Base-by-base conservation (phyloP, 805 yeast species). In the Teunomyces lycoperdinae region DNA sequence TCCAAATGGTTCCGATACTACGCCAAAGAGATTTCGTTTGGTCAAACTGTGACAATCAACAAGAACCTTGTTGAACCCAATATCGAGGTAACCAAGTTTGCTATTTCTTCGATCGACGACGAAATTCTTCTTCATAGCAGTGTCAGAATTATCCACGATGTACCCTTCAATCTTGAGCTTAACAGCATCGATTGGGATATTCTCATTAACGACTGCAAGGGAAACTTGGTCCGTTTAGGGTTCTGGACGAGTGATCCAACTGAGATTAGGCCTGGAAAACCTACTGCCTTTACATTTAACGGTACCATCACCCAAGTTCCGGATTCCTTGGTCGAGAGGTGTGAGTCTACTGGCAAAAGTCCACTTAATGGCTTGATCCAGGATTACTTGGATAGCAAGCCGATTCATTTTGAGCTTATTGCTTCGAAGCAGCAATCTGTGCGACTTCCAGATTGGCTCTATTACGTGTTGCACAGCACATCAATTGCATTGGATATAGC, bases 121-220 rank as follows among this genome's bases (percentile, higher is more conserved):
- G 50, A 47, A 3, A 45, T 55, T 17, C 49, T 49, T 3, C 33
- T 57, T 2, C 46, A 43, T 24, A 43, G 50, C n/a, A 31, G 36
- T 4, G 45, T 57, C 8, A 45, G 20, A 8, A 29, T 58, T 2
- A 50, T 50, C 3, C 50, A 46, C 10, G 50, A 46, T 8, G 46
- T 58, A n/a, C 62, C 66, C 0, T 33, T 64, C 13, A 44, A 48
- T 2, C 50, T 59, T 9, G 39, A 49, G 3, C 39, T 68, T 7
- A 58, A 49, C 5, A 29, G 55, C 6, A 55, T 66, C 10, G 55
- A 60, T 40, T 66, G 70, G 71, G 58, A 62, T 35, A 32, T 69
- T 1, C 53, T 58, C 8, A 40, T 70, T 2, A 49, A 57, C 24
- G 66, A 63, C 46, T 69, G 74, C 52, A 36, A 57, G 5, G 42